A percentile compares a stretch with the other conserved stretches of the same genome.
Evolutionary conservation across 805 yeast genomes (phyloP).

Genomic region (Zygotorulaspora chibaensis): DNA sequence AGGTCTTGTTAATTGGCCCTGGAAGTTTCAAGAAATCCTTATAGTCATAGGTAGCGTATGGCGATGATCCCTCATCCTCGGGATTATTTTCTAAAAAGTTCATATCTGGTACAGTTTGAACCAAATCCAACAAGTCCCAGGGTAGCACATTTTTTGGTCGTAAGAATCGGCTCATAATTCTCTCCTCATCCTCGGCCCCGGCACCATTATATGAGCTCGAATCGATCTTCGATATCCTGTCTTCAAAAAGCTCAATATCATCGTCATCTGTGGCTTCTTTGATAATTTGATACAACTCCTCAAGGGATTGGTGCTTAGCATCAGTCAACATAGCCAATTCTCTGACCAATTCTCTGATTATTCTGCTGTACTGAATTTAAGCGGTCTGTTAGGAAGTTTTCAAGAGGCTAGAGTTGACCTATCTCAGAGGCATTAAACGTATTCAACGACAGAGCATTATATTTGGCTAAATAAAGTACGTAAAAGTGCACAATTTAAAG

Average conservation of each 20-base stretch:
- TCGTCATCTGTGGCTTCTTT: constrained; percentile 20
- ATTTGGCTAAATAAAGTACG: neutral
- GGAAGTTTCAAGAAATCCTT: constrained; percentile 56
- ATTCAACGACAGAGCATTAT: neutral
- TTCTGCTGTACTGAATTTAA: neutral
- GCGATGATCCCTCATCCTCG: constrained; percentile 5
- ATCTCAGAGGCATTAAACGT: neutral
- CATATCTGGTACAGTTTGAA: constrained; percentile 53
- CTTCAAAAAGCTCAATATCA: constrained; percentile 40
- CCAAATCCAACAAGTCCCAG: constrained; percentile 65
- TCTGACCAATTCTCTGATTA: neutral
- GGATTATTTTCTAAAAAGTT: constrained; percentile 23
- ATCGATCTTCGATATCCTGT: constrained; percentile 39
- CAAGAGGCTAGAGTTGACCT: neutral
- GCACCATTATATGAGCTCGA: constrained; percentile 7
- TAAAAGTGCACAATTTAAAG: neutral
- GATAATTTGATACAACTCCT: constrained; percentile 21
- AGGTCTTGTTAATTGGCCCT: constrained; percentile 54
- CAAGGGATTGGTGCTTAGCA: constrained; percentile 13
- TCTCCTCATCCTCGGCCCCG: constrained; percentile 12
- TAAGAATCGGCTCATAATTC: constrained; percentile 43
- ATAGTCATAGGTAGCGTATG: constrained; percentile 28
- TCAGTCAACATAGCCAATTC: constrained; percentile 2
- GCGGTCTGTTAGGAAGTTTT: neutral
- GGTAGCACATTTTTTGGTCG: constrained; percentile 60